Evolutionary conservation across 2,329 filamentous ascomycete species (phyloP).

Genomic region (Monilinia polystroma): DNA sequence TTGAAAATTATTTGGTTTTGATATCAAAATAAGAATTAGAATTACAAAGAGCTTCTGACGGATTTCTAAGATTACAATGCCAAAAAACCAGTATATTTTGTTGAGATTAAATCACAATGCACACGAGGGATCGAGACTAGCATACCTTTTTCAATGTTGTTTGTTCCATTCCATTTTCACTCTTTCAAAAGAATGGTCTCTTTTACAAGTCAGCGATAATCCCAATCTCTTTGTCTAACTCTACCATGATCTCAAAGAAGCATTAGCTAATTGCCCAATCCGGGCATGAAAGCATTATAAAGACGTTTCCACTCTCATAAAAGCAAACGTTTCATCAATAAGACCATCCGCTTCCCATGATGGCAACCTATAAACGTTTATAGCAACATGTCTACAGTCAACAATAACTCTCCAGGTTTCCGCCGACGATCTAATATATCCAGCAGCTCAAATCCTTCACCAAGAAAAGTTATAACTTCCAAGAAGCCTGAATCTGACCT

Average conservation of each 20-base stretch:
- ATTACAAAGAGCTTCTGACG: background rate
- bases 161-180: too few species aligned
- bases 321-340: background rate
- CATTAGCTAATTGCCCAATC: background rate
- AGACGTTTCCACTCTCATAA: background rate
- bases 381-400: constrained; percentile 5
- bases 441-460: background rate
- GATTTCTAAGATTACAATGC: too few species aligned
- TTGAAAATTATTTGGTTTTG: background rate
- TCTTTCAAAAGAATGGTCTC: too few species aligned
- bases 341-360: background rate
- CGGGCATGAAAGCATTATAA: background rate
- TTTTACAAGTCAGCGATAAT: background rate
- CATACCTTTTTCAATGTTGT: too few species aligned
- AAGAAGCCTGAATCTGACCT: background rate
- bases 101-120: too few species aligned
- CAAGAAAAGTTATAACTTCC: background rate
- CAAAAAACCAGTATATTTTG: background rate
- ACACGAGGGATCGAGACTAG: too few species aligned
- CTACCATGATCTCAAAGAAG: background rate
- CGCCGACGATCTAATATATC: too few species aligned
- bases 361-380: background rate
- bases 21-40: background rate
- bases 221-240: background rate
- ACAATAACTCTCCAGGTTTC: background rate